Evolutionary conservation across 495 filamentous ascomycete species (phyloP).

Genomic region (Aspergillus ellipticus): DNA sequence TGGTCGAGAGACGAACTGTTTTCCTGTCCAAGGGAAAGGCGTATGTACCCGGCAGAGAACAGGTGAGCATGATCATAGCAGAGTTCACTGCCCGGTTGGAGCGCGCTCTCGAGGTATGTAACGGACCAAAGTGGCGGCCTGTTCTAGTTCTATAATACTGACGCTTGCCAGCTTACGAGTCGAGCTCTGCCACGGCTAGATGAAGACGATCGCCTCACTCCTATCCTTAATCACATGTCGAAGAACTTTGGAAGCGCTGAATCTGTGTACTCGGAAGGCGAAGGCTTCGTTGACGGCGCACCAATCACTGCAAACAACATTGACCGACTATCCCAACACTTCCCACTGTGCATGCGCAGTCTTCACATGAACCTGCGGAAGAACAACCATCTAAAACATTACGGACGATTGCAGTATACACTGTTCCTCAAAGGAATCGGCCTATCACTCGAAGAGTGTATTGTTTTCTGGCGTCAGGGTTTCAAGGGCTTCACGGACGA

Average conservation of each 20-base stretch:
- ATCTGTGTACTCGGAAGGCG: slow-evolving; percentile 62
- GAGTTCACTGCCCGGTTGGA: slow-evolving; percentile 80
- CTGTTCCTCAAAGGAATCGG: slow-evolving; percentile 98
- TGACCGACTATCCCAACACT: slow-evolving; percentile 77
- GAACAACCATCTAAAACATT: slow-evolving; percentile 89
- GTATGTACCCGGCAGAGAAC: slow-evolving; percentile 84
- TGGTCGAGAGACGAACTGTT: slow-evolving; percentile 76
- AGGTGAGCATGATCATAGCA: slow-evolving; percentile 80
- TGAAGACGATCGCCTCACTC: slow-evolving; percentile 92
- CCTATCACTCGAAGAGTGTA: slow-evolving; percentile 81
- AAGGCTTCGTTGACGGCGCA: slow-evolving; percentile 58
- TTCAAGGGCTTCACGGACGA: slow-evolving; percentile 88
- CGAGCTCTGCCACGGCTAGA: slow-evolving; percentile 88
- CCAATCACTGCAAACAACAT: slow-evolving; percentile 74
- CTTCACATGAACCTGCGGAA: slow-evolving; percentile 79
- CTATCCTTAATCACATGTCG: slow-evolving; percentile 87
- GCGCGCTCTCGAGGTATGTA: slow-evolving; percentile 69
- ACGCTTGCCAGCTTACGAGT: slow-evolving; percentile 63
- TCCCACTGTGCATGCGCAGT: slow-evolving; percentile 92
- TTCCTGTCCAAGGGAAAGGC: slow-evolving; percentile 79
- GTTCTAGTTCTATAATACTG: slow-evolving; percentile 8
- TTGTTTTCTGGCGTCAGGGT: slow-evolving; percentile 86
- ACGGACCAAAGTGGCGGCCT: not conserved
- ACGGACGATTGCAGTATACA: slow-evolving; percentile 88
- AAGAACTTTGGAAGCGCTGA: slow-evolving; percentile 92